A percentile compares a stretch with the other conserved stretches of the same genome.
These are phyloP conservation scores for Tardiomyces depauwii DNA, from an alignment of 1,139 yeast species.

Conservation along the genomic window DNA sequence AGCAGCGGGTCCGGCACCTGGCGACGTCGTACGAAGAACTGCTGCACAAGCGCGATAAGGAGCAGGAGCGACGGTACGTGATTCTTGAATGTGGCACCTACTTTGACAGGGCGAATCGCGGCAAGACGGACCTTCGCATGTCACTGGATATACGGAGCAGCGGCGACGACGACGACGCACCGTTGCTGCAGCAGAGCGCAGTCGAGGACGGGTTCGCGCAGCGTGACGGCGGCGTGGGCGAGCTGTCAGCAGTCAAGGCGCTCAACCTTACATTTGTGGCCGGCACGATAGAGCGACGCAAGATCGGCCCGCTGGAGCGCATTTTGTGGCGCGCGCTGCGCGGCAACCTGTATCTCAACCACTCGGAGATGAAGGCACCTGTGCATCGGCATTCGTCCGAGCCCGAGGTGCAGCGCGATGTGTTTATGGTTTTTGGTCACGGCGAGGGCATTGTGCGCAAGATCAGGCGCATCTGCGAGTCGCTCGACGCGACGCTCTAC, in stretches of 20 bases:
- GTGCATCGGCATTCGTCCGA: constrained; percentile 39
- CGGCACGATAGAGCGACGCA: constrained; percentile 72
- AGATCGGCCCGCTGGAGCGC: constrained; percentile 63
- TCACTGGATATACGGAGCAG: constrained; percentile 12
- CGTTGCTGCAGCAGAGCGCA: constrained; percentile 3
- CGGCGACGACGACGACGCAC: constrained; percentile 11
- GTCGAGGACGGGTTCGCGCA: constrained; percentile 11
- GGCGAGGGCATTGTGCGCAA: constrained; percentile 62
- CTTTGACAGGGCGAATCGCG: constrained; percentile 28
- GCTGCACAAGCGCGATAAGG: constrained; percentile 41
- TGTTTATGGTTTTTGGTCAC: constrained; percentile 79
- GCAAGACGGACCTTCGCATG: background rate
- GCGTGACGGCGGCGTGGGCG: constrained; percentile 16
- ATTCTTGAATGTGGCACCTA: constrained; percentile 59
- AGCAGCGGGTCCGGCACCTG: constrained; percentile 46
- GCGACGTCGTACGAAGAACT: constrained; percentile 45
- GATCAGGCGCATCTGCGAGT: constrained; percentile 66
- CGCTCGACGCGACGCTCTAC: constrained; percentile 72
- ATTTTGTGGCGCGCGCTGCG: constrained; percentile 89
- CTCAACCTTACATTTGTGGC: constrained; percentile 51
- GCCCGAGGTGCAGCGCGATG: constrained; percentile 48
- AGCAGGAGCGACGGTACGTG: constrained; percentile 56
- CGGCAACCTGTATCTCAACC: constrained; percentile 74
- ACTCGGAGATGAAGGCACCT: constrained; percentile 54
- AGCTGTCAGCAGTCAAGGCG: constrained; percentile 9